These are phyloP conservation scores for Friedmanniomyces endolithicus DNA, from an alignment of 495 filamentous ascomycete genomes.

Conservation along the genomic window DNA sequence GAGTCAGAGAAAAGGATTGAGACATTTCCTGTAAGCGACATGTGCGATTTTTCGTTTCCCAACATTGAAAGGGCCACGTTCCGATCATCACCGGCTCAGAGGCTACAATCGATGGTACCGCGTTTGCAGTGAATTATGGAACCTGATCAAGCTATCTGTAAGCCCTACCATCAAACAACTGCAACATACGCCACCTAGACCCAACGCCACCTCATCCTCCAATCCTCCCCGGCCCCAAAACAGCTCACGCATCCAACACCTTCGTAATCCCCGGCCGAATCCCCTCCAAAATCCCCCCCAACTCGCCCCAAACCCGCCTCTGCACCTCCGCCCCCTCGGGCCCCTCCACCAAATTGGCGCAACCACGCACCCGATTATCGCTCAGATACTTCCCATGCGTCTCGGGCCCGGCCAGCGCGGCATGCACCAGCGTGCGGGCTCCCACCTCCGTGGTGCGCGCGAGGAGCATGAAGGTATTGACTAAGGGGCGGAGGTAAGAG, in stretches of 20 bases:
- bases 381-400: constrained; percentile 29
- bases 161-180: too few species aligned
- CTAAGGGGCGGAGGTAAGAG: background rate
- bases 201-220: too few species aligned
- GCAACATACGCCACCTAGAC: too few species aligned
- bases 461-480: constrained; percentile 9
- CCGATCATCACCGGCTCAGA: too few species aligned
- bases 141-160: too few species aligned
- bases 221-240: too few species aligned
- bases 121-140: too few species aligned
- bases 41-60: too few species aligned
- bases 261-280: constrained; percentile 25
- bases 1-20: background rate
- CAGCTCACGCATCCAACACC: constrained; percentile 3
- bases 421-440: constrained; percentile 32
- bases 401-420: constrained; percentile 26
- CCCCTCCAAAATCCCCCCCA: constrained; percentile 21
- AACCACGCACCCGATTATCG: constrained; percentile 21
- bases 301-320: constrained; percentile 24
- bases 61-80: too few species aligned
- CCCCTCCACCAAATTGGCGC: constrained; percentile 20
- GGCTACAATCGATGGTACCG: too few species aligned
- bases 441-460: constrained; percentile 33
- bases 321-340: constrained; percentile 21
- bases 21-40: too few species aligned